phyloP scores from a whole-genome alignment of 768 basidiomycete species.

The Xerocomus spinulosus region DNA sequence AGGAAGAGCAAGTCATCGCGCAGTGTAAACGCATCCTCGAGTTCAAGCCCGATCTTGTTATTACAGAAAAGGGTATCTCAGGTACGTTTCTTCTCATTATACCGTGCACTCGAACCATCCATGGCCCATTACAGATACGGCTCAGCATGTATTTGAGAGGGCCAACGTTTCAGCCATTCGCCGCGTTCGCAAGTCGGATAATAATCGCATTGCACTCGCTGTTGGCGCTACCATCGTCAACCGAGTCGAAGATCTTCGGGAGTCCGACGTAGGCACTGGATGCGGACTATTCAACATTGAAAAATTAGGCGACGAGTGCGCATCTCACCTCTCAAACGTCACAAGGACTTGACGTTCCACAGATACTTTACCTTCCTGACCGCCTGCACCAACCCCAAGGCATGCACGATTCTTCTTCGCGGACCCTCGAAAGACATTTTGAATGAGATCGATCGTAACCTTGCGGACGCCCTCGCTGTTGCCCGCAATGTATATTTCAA shows the following conservation, averaged over 20 bases:
- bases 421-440: conserved; percentile 98
- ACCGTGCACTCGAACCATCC: neutral
- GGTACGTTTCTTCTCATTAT: conserved; percentile 44
- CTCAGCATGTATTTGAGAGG: conserved; percentile 86
- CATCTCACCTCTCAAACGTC: neutral
- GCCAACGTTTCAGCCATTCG: conserved; percentile 90
- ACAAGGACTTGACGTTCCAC: neutral
- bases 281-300: conserved; percentile 97
- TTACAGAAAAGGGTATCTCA: conserved; percentile 97
- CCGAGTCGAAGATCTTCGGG: conserved; percentile 89
- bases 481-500: conserved; percentile 97
- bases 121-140: conserved; percentile 57
- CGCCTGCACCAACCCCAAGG: conserved; percentile 87
- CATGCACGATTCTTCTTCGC: conserved; percentile 95
- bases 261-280: conserved; percentile 84
- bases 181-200: conserved; percentile 97
- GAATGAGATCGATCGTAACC: conserved; percentile 96
- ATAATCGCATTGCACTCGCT: conserved; percentile 96
- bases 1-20: conserved; percentile 93
- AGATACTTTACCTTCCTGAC: conserved; percentile 97
- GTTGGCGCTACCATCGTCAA: conserved; percentile 97
- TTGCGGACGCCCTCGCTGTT: conserved; percentile 96
- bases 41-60: conserved; percentile 91
- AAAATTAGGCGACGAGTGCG: conserved; percentile 92
- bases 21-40: conserved; percentile 83